Base-by-base conservation (phyloP, 768 basidiomycete genomes). In the Russula dissimulans region DNA sequence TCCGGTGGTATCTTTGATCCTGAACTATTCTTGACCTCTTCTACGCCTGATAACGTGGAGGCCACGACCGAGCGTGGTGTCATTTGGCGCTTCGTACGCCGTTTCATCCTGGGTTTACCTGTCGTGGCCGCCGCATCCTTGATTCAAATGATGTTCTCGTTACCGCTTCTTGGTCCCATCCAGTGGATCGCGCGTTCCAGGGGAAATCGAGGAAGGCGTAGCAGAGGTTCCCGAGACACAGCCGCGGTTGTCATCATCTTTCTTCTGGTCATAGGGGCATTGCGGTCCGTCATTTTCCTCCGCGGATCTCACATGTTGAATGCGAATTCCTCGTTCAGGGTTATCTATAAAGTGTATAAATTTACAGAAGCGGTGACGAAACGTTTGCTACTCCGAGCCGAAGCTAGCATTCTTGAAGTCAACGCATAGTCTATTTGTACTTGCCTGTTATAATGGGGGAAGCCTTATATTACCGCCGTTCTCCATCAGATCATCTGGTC, bases 371-470 rank as follows among this genome's bases (percentile, higher is more conserved):
- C 68, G 39, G 67, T 80, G 36, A 79, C 85, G 1, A 82, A 85
- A 67, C 77, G 81, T 26, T 56, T 86, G 22, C 75, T 91, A 38
- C 74, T 82, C 9, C 81, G 85, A 36, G 89, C 89, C 4, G 89
- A 91, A 68, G 85, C 89, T 70, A 85, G 83, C 3, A 91, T 91
- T 60, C 74, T 91, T 39, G 89, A 91, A 71, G 89, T 91, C 54
- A 78, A 77, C 63, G 81, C n/a, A 36, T 60, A 55, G 47, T 38
- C 15, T 49, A 7, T 38, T 36, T 45, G 43, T 56, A 61, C 26
- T 56, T 50, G 43, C 43, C 34, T 22, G n/a, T 41, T n/a, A 48
- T 42, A 31, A 56, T 63, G 49, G 41, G 48, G 31, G 36, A 46
- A 17, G 47, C 39, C 15, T 51, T 36, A 59, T 50, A 53, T 52